These are phyloP conservation scores for Eleusine coracana DNA, from an alignment of 176 grass and related monocot species.

Conservation along the genomic window DNA sequence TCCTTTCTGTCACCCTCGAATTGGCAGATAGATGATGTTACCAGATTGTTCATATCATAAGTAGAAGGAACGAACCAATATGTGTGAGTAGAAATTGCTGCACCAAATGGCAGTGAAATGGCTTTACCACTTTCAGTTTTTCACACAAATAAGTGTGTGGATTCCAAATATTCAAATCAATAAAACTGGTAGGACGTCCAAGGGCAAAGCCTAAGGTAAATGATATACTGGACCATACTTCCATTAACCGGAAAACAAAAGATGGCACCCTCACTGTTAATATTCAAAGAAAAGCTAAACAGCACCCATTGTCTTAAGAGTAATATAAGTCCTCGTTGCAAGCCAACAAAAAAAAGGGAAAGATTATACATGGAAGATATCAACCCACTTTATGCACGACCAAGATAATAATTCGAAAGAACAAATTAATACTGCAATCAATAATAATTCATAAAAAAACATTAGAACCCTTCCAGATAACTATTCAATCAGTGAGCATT, in stretches of 20 bases:
- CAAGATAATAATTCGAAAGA: not conserved
- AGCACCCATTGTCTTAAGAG: not conserved
- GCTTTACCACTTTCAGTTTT: slow-evolving; percentile 23
- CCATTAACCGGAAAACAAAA: not conserved
- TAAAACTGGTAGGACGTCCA: not conserved
- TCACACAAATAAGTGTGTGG: not conserved
- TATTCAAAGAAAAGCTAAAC: slow-evolving; percentile 20
- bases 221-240: not conserved
- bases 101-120: not conserved
- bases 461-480: not conserved
- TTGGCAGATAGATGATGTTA: not conserved
- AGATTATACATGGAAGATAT: not conserved
- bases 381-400: not conserved
- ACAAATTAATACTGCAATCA: slow-evolving; percentile 12
- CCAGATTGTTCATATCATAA: not conserved
- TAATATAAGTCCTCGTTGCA: not conserved
- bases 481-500: not conserved
- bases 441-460: not conserved
- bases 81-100: not conserved
- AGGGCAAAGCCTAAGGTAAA: slow-evolving; percentile 8
- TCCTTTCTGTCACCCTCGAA: not conserved
- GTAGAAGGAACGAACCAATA: not conserved
- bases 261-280: not conserved
- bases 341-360: not conserved
- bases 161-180: slow-evolving; percentile 3